Evolutionary conservation across 129 eudicot species (phyloP), one percentile per base, ranked within the genome.

Genomic region (Centrapalus pauciflorus): DNA sequence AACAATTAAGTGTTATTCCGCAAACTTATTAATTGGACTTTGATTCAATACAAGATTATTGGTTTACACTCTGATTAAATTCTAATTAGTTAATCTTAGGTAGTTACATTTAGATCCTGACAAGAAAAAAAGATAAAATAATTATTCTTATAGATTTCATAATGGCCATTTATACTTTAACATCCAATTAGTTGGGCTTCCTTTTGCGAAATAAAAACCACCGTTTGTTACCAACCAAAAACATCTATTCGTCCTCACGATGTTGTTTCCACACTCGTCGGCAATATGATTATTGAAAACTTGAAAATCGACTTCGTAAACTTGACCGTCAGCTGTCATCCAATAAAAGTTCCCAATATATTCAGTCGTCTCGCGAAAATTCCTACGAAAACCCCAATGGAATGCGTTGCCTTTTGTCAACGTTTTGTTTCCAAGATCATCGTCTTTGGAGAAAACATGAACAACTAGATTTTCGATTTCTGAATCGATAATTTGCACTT

Each of bases 271-370:
- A 63, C 68, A 63, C 3, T 63, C 68, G 0, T 0, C 35, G 7
- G 68, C 68, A 24, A 62, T 54, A 23, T 62, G 7, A 5, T 62
- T 62, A 40, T 62, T 21, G 24, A 62, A 62, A 23, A 62, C 33
- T 21, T 13, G 4, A n/a, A 62, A 12, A 25, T 4, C 6, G 12
- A 40, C 54, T 5, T 40, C 54, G 21, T 8, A 13, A 7, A 14
- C 5, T n/a, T 23, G 34, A 13, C 13, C 34, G 6, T n/a, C n/a
- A 9, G 4, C 54, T 23, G 38, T 13, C 68, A 62, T 12, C 68
- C 68, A 40, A 16, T 23, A 23, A 40, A 62, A 62, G 16, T 62
- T 54, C 0, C 54, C 68, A 7, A 11, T 14, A 23, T 23, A 62
- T 3, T 1, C 0, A 13, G 68, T 62, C 4, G 52, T 38, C 0